Conservation (phyloP, 2,329 filamentous ascomycete species). For the Clonostachys byssicola region DNA sequence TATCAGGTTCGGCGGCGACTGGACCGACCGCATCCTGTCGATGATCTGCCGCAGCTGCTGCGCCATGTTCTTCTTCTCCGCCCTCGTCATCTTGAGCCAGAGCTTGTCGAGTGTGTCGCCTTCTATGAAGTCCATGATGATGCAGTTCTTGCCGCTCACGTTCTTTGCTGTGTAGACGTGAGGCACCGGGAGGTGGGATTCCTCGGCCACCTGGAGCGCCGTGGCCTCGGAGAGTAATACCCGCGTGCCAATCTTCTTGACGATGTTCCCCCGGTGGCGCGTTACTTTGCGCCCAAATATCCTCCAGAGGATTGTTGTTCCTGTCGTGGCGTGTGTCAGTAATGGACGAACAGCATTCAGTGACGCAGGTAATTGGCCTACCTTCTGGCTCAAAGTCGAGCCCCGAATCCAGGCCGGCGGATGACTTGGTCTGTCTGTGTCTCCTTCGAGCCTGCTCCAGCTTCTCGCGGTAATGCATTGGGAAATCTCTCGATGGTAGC, state of each 20-base stretch:
- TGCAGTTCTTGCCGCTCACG: conserved; percentile 9
- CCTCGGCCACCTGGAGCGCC: conserved; percentile 11
- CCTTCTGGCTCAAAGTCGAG: conserved; percentile 12
- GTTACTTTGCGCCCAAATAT: conserved; percentile 13
- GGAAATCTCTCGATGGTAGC: neutral
- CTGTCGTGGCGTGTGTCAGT: conserved; percentile 5
- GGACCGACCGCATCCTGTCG: conserved; percentile 13
- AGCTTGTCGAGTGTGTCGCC: conserved; percentile 15
- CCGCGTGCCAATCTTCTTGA: conserved; percentile 16
- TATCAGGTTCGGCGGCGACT: conserved; percentile 11
- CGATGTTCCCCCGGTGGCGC: conserved; percentile 11
- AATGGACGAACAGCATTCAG: neutral
- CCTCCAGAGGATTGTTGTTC: conserved; percentile 10
- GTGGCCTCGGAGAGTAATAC: conserved; percentile 16
- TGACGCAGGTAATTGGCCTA: neutral
- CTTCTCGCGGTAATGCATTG: neutral
- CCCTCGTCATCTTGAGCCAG: conserved; percentile 13
- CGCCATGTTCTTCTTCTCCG: conserved; percentile 12
- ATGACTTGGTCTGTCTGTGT: conserved; percentile 6
- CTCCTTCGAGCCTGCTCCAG: neutral
- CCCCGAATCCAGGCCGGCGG: conserved; percentile 14
- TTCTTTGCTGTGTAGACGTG: conserved; percentile 8
- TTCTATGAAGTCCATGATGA: conserved; percentile 16
- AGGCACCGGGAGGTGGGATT: conserved; percentile 13
- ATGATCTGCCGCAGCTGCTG: conserved; percentile 15